phyloP scores from a whole-genome alignment of 768 basidiomycete genomes.

The Chalciporus piperatus region DNA sequence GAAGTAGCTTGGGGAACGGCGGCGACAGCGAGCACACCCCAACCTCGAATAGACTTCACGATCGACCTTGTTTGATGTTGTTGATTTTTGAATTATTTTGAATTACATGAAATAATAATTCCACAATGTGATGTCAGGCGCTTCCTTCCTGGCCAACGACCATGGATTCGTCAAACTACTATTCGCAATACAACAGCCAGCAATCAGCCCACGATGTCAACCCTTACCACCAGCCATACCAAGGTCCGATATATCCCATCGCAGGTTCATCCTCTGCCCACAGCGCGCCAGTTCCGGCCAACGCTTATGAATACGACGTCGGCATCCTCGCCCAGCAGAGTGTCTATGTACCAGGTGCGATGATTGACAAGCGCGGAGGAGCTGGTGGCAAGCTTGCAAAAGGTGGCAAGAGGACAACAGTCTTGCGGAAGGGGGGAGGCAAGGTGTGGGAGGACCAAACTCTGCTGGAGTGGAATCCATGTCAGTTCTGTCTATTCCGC shows the following conservation, averaged over 20 bases:
- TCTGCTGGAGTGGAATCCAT: conserved; percentile 94
- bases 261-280: conserved; percentile 65
- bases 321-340: conserved; percentile 89
- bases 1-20: conserved; percentile 32
- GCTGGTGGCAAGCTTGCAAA: conserved; percentile 84
- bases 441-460: conserved; percentile 99
- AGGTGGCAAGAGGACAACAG: conserved; percentile 90
- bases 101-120: conserved; percentile 5
- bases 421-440: conserved; percentile 91
- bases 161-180: conserved; percentile 42
- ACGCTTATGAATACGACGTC: conserved; percentile 91
- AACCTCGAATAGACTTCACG: conserved; percentile 6
- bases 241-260: conserved; percentile 67
- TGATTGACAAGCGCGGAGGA: conserved; percentile 84
- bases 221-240: conserved; percentile 80
- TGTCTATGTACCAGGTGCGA: conserved; percentile 89
- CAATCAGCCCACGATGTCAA: conserved; percentile 62
- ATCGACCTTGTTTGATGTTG: conserved; percentile 26
- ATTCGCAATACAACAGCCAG: conserved; percentile 50
- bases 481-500: conserved; percentile 46
- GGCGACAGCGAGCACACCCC: conserved; percentile 25
- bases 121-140: conserved; percentile 13
- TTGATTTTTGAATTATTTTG: conserved; percentile 23
- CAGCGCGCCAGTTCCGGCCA: conserved; percentile 78
- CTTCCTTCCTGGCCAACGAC: not conserved